Base-by-base conservation (phyloP, 2,329 filamentous ascomycete genomes). In the Microcyclosporella mali region DNA sequence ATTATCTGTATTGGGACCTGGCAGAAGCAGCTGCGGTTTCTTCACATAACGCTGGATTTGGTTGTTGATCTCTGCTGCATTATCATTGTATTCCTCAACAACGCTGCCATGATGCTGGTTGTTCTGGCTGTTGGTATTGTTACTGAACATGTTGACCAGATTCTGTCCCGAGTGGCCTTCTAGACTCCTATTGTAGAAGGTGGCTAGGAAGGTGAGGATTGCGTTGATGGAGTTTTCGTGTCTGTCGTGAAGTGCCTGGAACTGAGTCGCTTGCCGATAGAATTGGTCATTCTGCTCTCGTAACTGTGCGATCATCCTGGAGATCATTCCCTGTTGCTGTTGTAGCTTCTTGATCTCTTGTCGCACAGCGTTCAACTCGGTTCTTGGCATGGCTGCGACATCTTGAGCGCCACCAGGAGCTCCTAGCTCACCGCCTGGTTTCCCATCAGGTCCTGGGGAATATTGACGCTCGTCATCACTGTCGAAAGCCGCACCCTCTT, bases 151-250 rank as follows among this genome's bases (percentile, higher is more conserved):
- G 54, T 94, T 89, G 43, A 85, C 81, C 32, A 97, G 77, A 47
- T 86, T 90, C 59, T 86, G 80, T 1, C 79, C 74, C 14, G 78
- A 82, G 56, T 90, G 84, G 28, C 89, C 87, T 61, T 95, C 89
- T 37, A 98, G 70, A 50, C 88, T 94, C 59, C 94, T 84, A 50
- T 94, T 85, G 68, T 97, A 98, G 32, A 98, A 90, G 10, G 94
- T 97, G 34, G 90, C 92, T 15, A 98, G 75, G 65, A 98, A 97
- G 37, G 89, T 94, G 32, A 98, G 75, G 49, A 98, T 97, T n/a
- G 90, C 90, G 60, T 95, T 97, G 66, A 98, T 97, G 0, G 90
- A 95, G 62, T 90, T 95, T 62, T 98, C 92, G 59, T 98, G 92
- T n/a, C 92, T 82, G 55, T 90, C 88, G 60, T 97, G 90, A 61